Conservation (phyloP, 2,329 filamentous ascomycete species). For the Graphilbum ipis-grandicollis region DNA sequence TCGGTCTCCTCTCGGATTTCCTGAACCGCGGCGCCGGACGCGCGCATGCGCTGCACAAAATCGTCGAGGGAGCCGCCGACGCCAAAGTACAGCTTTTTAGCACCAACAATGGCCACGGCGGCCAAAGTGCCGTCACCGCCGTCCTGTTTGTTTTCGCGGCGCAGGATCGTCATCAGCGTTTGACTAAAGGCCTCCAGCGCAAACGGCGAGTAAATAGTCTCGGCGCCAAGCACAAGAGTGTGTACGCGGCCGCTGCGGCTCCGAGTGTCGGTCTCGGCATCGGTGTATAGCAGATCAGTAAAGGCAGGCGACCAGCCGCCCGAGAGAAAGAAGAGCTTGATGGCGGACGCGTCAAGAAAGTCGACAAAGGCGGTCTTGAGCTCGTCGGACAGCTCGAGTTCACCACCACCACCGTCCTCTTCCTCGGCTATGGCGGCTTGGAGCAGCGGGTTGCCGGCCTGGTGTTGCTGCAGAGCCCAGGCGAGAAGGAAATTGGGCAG, state of each 20-base stretch:
- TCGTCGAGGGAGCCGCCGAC: slow-evolving; percentile 70
- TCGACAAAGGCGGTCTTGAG: slow-evolving; percentile 40
- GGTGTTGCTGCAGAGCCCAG: slow-evolving; percentile 36
- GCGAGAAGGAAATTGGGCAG: slow-evolving; percentile 60
- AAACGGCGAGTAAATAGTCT: slow-evolving; percentile 70
- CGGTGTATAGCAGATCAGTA: slow-evolving; percentile 35
- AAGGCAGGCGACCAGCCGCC: slow-evolving; percentile 58
- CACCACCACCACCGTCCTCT: slow-evolving; percentile 38
- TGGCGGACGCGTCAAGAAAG: slow-evolving; percentile 28
- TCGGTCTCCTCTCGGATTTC: slow-evolving; percentile 39
- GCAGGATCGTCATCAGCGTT: slow-evolving; percentile 42
- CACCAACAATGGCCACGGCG: slow-evolving; percentile 49
- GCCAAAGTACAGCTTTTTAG: slow-evolving; percentile 71
- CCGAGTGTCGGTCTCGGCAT: slow-evolving; percentile 6
- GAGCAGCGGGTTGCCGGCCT: slow-evolving; percentile 15
- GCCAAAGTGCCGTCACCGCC: slow-evolving; percentile 18
- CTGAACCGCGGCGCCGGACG: slow-evolving; percentile 28
- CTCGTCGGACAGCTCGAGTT: slow-evolving; percentile 44
- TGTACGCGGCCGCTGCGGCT: slow-evolving; percentile 7
- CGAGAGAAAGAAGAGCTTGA: slow-evolving; percentile 50
- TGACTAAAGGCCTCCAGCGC: slow-evolving; percentile 52
- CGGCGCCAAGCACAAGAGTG: slow-evolving; percentile 51
- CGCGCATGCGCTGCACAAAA: slow-evolving; percentile 38
- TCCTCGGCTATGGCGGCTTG: slow-evolving; percentile 41
- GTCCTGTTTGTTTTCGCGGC: slow-evolving; percentile 26